Evolutionary conservation across 495 filamentous ascomycete species (phyloP).

Genomic region (Trichodelitschia bisporula): DNA sequence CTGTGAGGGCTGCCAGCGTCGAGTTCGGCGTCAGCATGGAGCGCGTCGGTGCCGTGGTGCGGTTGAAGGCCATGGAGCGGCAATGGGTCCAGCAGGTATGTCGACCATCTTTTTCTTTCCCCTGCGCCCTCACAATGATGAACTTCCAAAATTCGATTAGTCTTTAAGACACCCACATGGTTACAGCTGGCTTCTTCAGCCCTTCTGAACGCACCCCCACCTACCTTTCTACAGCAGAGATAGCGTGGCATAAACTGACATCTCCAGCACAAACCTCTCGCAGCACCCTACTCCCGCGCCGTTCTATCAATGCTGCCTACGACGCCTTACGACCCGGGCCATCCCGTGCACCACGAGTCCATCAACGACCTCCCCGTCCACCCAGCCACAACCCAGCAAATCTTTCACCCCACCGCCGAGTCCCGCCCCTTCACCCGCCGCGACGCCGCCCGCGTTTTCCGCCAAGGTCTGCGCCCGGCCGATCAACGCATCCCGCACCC

Average conservation of each 20-base stretch:
- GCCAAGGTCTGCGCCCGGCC: conserved; percentile 45
- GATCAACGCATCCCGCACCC: conserved; percentile 79
- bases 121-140: conserved; percentile 9
- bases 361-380: conserved; percentile 85
- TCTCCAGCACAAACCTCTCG: conserved; percentile 47
- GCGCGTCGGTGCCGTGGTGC: conserved; percentile 67
- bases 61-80: conserved; percentile 72
- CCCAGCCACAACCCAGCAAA: conserved; percentile 49
- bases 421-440: conserved; percentile 70
- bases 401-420: conserved; percentile 78
- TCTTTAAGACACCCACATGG: conserved; percentile 78
- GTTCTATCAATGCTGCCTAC: conserved; percentile 59
- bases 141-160: conserved; percentile 72
- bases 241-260: conserved; percentile 1
- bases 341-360: conserved; percentile 36
- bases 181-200: conserved; percentile 23
- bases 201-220: conserved; percentile 18
- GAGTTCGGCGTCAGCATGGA: conserved; percentile 58
- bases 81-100: conserved; percentile 46
- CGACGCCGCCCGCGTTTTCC: conserved; percentile 74
- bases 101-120: conserved; percentile 13
- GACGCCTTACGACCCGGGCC: conserved; percentile 12
- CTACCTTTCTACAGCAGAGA: conserved; percentile 1
- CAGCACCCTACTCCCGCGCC: conserved; percentile 48
- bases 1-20: conserved; percentile 56